phyloP scores from a whole-genome alignment of 805 yeast species.

The Allodekkera sacchari region DNA sequence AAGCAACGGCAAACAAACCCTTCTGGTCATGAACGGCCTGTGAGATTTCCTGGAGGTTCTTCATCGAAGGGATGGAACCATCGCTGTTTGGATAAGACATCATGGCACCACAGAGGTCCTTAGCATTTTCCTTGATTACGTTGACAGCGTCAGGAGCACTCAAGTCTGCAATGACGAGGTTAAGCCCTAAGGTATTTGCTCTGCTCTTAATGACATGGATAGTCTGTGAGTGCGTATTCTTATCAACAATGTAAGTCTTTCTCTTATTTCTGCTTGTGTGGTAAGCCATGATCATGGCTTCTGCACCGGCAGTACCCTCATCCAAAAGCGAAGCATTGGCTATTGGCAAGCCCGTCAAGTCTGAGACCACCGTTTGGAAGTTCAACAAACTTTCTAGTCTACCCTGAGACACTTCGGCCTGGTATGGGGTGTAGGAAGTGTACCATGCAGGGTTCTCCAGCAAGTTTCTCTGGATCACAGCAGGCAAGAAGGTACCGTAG shows the following conservation, averaged over 20 bases:
- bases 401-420: slow-evolving; percentile 97
- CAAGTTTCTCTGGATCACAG: slow-evolving; percentile 87
- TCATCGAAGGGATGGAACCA: slow-evolving; percentile 51
- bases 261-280: slow-evolving; percentile 62
- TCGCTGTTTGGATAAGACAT: slow-evolving; percentile 88
- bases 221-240: slow-evolving; percentile 78
- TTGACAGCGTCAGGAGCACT: slow-evolving; percentile 31
- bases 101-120: slow-evolving; percentile 64
- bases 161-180: slow-evolving; percentile 50
- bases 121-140: slow-evolving; percentile 26
- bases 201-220: slow-evolving; percentile 70
- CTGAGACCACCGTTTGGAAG: slow-evolving; percentile 86
- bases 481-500: slow-evolving; percentile 82
- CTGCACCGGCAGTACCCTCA: slow-evolving; percentile 97
- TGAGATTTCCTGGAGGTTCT: slow-evolving; percentile 46
- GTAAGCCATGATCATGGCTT: slow-evolving; percentile 84
- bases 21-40: slow-evolving; percentile 61
- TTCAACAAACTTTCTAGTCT: slow-evolving; percentile 84
- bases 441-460: slow-evolving; percentile 97
- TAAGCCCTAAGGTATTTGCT: slow-evolving; percentile 65
- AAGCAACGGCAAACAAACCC: slow-evolving; percentile 77
- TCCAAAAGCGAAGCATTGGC: slow-evolving; percentile 93
- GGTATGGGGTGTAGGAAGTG: slow-evolving; percentile 97
- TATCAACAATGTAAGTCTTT: slow-evolving; percentile 61
- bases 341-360: slow-evolving; percentile 88